Base-by-base conservation (phyloP, 1,139 yeast species). In the Kluyveromyces marxianus region DNA sequence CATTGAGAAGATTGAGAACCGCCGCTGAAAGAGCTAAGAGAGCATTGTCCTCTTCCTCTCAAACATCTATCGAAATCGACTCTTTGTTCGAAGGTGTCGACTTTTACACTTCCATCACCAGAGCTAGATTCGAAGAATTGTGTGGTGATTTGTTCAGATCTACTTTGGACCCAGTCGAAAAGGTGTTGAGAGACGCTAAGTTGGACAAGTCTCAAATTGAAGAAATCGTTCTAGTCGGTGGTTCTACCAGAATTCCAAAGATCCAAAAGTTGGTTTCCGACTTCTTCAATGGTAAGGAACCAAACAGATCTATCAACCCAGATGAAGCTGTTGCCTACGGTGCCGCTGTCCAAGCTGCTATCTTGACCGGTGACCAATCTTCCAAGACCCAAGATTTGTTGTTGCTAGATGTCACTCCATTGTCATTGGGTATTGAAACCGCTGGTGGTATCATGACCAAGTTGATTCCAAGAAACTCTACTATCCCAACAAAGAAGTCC, bases 381-480 rank as follows among this genome's bases (percentile, higher is more conserved):
- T 79, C 89, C 29, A 73, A 73, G 69, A 81, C 88, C 48, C 95
- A 86, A 68, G 96, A 87, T 69, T 78, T 88, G 65, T 83, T 88
- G 61, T 74, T 88, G 64, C 78, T 88, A 65, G 97, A 88, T 74
- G 96, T 86, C 62, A 86, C 88, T 66, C 96, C 97, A 70, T 80
- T 89, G 69, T 87, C 97, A 49, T 71, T 89, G 58, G 97, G 97
- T 76, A 90, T 89, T 69, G 97, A 90, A 74, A 89, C 96, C 63
- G 88, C 96, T 54, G 97, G 97, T 72, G 96, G 96, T 74, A 94
- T 89, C 68, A 89, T 89, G 95, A 89, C 97, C 67, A 89, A 88
- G 71, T 81, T 90, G 73, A 90, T 90, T 67, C 88, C 89, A 75
- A 87, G 97, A 78, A 90, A 90, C 77, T 84, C 97, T 47, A 87